Evolutionary conservation across 495 filamentous ascomycete genomes (phyloP), one percentile per base, ranked within the genome.

Genomic region (Penicillium fimorum): DNA sequence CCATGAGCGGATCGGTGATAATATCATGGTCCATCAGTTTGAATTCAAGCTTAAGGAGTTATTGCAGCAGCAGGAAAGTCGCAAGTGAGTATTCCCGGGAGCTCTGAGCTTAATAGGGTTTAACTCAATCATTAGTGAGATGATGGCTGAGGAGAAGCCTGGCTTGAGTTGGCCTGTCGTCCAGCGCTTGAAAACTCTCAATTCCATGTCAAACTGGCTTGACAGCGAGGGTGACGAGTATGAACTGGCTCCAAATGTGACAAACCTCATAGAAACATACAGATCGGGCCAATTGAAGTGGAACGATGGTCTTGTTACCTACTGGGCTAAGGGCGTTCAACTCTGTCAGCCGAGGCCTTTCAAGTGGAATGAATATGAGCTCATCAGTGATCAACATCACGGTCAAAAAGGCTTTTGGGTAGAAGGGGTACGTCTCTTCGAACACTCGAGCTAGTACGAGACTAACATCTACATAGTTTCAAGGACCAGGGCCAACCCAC

Each of bases 291-390:
- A 35, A 15, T 25, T 56, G n/a, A 18, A 30, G 1, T 56, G 37
- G 37, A 47, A 7, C 8, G 38, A 27, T 3, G 27, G 35, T 0
- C 35, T 43, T 15, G 53, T 50, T 12, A 56, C 54, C 15, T 56
- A 56, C n/a, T 50, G 46, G 54, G 50, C 54, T 17, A 11, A 56
- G 5, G 46, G 54, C 12, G 15, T 5, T 4, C 37, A 50, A 41
- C 25, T 56, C 27, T 50, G 35, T 10, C 5, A 56, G 22, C 54
- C 54, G 22, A 50, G 37, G 13, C 38, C 54, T 9, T 41, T 32
- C 22, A 10, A 18, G 13, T 50, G 35, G 37, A 25, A 50, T 18
- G 46, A 56, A n/a, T 44, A 37, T 13, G 15, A 48, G 4, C 10
- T 22, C 4, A 9, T 50, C 17, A 44, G 18, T 30, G 15, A 2